These are phyloP conservation scores for Ploettnerulaceae sp. DNA, from an alignment of 2,329 filamentous ascomycete species.

Conservation along the genomic window DNA sequence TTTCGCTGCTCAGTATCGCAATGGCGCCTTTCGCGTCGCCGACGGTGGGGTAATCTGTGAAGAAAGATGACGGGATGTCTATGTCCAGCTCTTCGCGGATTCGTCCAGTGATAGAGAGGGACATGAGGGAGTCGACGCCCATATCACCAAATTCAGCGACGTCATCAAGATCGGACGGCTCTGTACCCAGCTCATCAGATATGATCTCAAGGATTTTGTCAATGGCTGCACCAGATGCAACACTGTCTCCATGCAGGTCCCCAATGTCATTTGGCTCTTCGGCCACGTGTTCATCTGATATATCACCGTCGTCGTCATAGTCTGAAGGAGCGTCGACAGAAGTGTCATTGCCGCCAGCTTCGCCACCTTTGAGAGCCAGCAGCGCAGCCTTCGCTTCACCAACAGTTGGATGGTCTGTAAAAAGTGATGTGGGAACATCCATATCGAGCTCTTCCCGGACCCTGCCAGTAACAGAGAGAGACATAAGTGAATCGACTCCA, in stretches of 20 bases:
- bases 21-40: too few relatives aligned
- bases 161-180: slow-evolving; percentile 48
- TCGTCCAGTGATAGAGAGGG: slow-evolving; percentile 43
- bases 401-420: slow-evolving; percentile 49
- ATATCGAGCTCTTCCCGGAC: slow-evolving; percentile 54
- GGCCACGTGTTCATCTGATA: too few relatives aligned
- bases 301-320: too few relatives aligned
- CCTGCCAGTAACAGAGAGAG: slow-evolving; percentile 49
- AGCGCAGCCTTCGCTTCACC: slow-evolving; percentile 38
- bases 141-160: slow-evolving; percentile 50
- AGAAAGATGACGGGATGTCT: slow-evolving; percentile 42
- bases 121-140: slow-evolving; percentile 54
- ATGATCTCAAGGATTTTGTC: slow-evolving; percentile 56
- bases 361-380: neutral
- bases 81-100: neutral
- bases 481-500: slow-evolving; percentile 56
- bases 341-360: slow-evolving; percentile 13
- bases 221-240: too few relatives aligned
- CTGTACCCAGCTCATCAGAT: slow-evolving; percentile 50
- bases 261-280: too few relatives aligned
- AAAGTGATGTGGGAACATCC: slow-evolving; percentile 47
- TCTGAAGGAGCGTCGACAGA: neutral
- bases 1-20: too few relatives aligned
- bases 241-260: too few relatives aligned
- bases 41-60: slow-evolving; percentile 32